Percentiles rank a stretch among this genome's conserved stretches.
These are phyloP conservation scores for Phaeosphaeria sp. DNA, from an alignment of 2,329 filamentous ascomycete genomes.

Conservation along the genomic window DNA sequence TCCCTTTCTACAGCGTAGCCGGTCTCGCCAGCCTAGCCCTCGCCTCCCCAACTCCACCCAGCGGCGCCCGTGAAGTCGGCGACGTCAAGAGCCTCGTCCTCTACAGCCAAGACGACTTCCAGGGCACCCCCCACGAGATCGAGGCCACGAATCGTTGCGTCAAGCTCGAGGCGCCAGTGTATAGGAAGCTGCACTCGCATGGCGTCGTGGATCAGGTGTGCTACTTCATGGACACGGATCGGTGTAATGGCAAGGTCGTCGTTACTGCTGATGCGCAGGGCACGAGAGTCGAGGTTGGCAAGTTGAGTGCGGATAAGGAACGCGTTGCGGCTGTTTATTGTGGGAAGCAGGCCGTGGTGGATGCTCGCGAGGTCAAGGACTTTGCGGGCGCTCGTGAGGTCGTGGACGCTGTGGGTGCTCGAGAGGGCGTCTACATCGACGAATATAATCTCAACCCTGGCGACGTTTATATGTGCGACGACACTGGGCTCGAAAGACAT, in stretches of 20 bases:
- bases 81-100: neutral
- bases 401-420: no score
- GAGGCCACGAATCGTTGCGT: neutral
- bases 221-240: constrained; percentile 2
- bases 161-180: constrained; percentile 1
- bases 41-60: constrained; percentile 2
- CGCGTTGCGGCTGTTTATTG: constrained; percentile 1
- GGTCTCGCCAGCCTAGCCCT: constrained; percentile 4
- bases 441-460: no score
- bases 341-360: neutral
- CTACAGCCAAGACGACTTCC: neutral
- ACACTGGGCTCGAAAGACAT: no score
- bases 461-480: no score
- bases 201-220: neutral
- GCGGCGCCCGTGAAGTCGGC: neutral
- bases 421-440: no score
- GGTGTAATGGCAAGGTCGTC: neutral
- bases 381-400: no score
- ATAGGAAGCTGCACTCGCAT: constrained; percentile 1
- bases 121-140: neutral
- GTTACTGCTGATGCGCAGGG: neutral
- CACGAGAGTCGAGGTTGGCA: neutral
- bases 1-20: constrained; percentile 1
- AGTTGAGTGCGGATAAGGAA: neutral
- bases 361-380: neutral